Evolutionary conservation across 768 basidiomycete species (phyloP).

Genomic region (Lactarius evosmus): DNA sequence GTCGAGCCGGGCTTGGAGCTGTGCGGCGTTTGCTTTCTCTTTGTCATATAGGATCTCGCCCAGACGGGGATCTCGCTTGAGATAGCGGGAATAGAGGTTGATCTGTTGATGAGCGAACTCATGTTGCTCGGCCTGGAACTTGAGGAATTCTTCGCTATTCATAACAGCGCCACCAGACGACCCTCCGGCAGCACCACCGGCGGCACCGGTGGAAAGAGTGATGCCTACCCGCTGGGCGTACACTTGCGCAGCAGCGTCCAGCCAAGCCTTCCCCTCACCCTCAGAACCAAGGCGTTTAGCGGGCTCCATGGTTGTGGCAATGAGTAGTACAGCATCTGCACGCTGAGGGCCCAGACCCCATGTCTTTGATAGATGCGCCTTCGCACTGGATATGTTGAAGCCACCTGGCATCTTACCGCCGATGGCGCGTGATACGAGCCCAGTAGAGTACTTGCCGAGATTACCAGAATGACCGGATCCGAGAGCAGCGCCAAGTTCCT

Average conservation of each 20-base stretch:
- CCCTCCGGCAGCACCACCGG: conserved; percentile 57
- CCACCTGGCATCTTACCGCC: conserved; percentile 99
- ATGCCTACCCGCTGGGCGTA: conserved; percentile 93
- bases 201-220: conserved; percentile 66
- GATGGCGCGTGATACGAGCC: conserved; percentile 86
- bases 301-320: conserved; percentile 91
- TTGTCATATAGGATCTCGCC: conserved; percentile 88
- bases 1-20: conserved; percentile 84
- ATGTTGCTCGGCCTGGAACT: conserved; percentile 92
- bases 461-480: conserved; percentile 76
- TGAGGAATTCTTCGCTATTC: conserved; percentile 97
- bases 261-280: conserved; percentile 88
- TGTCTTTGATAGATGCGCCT: conserved; percentile 81
- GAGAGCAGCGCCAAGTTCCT: conserved; percentile 89
- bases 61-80: conserved; percentile 87
- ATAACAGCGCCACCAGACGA: conserved; percentile 78
- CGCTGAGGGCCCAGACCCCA: conserved; percentile 95
- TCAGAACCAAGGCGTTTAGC: conserved; percentile 91
- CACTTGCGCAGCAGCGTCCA: conserved; percentile 76
- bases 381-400: conserved; percentile 91
- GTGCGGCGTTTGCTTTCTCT: conserved; percentile 69
- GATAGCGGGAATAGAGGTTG: conserved; percentile 95
- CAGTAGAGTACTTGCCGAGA: conserved; percentile 90
- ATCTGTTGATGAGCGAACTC: conserved; percentile 90
- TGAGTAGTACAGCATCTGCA: conserved; percentile 83